Percentiles rank a stretch among this genome's conserved stretches.
Evolutionary conservation across 2,329 filamentous ascomycete genomes (phyloP).

Genomic region (Aspergillus fijiensis): DNA sequence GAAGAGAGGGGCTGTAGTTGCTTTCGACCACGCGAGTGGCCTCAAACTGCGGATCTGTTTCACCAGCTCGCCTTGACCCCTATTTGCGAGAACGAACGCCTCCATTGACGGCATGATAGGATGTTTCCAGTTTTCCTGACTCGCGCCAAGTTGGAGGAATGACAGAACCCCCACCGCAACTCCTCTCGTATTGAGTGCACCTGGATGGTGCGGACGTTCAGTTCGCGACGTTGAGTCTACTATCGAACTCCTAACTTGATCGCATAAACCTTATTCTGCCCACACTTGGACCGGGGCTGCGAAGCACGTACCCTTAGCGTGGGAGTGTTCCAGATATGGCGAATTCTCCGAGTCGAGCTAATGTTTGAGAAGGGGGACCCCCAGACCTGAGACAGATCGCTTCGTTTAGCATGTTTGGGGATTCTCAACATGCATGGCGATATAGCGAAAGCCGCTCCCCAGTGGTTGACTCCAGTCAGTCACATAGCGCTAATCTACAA

Average conservation of each 20-base stretch:
- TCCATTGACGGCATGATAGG: conserved; percentile 5
- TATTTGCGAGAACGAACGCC: conserved; percentile 2
- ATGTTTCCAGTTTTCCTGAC: background rate
- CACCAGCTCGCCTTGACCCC: conserved; percentile 1
- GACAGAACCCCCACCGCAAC: background rate
- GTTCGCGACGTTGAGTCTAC: conserved; percentile 10
- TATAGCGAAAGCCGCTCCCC: background rate
- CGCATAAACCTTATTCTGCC: conserved; percentile 18
- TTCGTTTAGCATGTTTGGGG: conserved; percentile 8
- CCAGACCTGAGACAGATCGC: conserved; percentile 13
- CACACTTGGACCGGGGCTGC: conserved; percentile 8
- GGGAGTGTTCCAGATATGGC: conserved; percentile 22
- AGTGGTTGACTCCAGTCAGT: conserved; percentile 2
- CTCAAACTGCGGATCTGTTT: conserved; percentile 9
- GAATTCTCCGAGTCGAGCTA: conserved; percentile 22
- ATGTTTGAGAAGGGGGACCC: conserved; percentile 18
- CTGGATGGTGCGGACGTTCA: conserved; percentile 4
- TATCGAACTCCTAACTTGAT: conserved; percentile 12
- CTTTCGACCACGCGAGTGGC: background rate
- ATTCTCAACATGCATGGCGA: background rate
- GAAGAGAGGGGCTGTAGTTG: conserved; percentile 7
- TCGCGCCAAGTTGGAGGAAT: background rate
- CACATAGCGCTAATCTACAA: conserved; percentile 1
- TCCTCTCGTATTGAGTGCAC: background rate
- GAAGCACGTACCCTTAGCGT: conserved; percentile 17